phyloP scores from a whole-genome alignment of 1,284 basidiomycete species.

The Puccinia hordei region DNA sequence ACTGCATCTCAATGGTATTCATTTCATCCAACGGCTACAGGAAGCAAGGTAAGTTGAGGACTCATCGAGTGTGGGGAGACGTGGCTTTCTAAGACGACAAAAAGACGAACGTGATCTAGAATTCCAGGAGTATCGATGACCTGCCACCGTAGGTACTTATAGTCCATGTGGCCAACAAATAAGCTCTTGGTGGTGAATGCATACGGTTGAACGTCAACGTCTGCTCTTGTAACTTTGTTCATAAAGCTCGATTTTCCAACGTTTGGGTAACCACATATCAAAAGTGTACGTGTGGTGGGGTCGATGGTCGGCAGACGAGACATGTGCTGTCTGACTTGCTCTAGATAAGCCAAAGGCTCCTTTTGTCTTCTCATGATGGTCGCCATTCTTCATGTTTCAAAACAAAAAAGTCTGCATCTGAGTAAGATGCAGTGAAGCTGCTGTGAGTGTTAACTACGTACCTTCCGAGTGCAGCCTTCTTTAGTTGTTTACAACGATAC shows the following conservation, averaged over 20 bases:
- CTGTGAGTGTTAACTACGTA: slow-evolving; percentile 60
- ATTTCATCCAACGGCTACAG: slow-evolving; percentile 89
- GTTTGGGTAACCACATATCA: slow-evolving; percentile 95
- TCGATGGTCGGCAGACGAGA: slow-evolving; percentile 93
- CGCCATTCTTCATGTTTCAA: slow-evolving; percentile 69
- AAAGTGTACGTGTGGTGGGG: slow-evolving; percentile 90
- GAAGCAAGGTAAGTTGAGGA: background rate
- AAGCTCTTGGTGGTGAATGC: slow-evolving; percentile 96
- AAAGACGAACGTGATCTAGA: slow-evolving; percentile 68
- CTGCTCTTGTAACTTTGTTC: slow-evolving; percentile 95
- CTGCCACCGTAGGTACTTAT: slow-evolving; percentile 96
- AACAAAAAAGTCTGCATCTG: slow-evolving; percentile 20
- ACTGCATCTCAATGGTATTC: slow-evolving; percentile 99
- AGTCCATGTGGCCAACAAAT: slow-evolving; percentile 94
- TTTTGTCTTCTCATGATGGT: slow-evolving; percentile 96
- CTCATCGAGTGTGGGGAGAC: background rate
- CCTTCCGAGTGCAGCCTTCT: slow-evolving; percentile 89
- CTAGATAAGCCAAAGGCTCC: slow-evolving; percentile 90
- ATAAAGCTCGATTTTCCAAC: slow-evolving; percentile 97
- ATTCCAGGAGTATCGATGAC: slow-evolving; percentile 68
- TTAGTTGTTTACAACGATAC: slow-evolving; percentile 95
- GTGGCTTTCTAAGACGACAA: slow-evolving; percentile 67
- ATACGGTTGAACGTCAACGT: slow-evolving; percentile 96
- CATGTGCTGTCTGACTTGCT: slow-evolving; percentile 95
- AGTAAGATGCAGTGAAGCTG: background rate